phyloP scores from a whole-genome alignment of 169 alveolate species.

The Cystoisospora suis region DNA sequence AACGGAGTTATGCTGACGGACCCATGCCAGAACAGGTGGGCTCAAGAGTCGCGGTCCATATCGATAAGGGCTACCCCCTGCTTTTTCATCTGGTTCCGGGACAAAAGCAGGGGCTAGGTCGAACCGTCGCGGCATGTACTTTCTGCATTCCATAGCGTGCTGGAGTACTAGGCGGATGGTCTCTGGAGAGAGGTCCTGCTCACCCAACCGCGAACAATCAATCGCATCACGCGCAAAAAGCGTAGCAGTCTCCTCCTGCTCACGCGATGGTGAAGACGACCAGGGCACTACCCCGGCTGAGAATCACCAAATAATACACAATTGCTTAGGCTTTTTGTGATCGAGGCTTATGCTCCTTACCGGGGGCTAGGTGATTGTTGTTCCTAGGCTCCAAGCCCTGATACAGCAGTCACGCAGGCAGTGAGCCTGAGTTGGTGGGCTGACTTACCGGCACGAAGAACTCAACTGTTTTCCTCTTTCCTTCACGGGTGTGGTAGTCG shows the following conservation, averaged over 20 bases:
- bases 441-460: slow-evolving; percentile 41
- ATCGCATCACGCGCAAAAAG: too few species aligned
- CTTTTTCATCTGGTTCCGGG: slow-evolving; percentile 44
- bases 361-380: too few species aligned
- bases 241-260: too few species aligned
- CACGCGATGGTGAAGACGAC: too few species aligned
- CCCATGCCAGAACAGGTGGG: background rate
- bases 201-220: background rate
- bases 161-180: slow-evolving; percentile 29
- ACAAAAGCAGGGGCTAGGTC: slow-evolving; percentile 24
- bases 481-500: slow-evolving; percentile 41
- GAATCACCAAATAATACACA: too few species aligned
- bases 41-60: background rate
- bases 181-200: slow-evolving; percentile 17
- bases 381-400: too few species aligned
- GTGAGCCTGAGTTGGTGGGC: too few species aligned
- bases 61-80: slow-evolving; percentile 47
- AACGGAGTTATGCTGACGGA: background rate
- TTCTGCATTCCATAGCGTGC: slow-evolving; percentile 39
- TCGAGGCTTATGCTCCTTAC: too few species aligned
- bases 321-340: too few species aligned
- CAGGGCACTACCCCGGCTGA: too few species aligned
- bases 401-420: too few species aligned
- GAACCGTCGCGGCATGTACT: slow-evolving; percentile 48
- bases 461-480: slow-evolving; percentile 44